These are phyloP conservation scores for Microbotryum saponariae DNA, from an alignment of 1,284 basidiomycete species.

Conservation along the genomic window DNA sequence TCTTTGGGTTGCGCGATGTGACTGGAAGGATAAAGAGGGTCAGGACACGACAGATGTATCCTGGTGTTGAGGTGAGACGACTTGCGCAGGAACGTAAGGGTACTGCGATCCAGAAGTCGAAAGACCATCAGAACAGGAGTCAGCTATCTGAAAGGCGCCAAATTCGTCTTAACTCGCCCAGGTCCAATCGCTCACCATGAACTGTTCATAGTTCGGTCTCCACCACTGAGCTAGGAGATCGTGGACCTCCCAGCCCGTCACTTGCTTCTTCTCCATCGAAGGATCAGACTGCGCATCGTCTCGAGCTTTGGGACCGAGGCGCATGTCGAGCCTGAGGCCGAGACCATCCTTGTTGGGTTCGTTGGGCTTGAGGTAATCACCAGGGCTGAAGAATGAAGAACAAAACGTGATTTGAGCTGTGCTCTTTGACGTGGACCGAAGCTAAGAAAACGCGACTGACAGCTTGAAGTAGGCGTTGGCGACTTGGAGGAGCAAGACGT, in stretches of 20 bases:
- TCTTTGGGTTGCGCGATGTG: constrained; percentile 97
- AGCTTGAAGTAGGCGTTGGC: constrained; percentile 98
- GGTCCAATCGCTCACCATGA: constrained; percentile 64
- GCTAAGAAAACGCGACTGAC: constrained; percentile 48
- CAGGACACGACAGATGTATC: background rate
- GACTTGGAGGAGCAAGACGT: constrained; percentile 95
- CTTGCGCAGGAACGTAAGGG: constrained; percentile 76
- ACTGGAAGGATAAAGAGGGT: background rate
- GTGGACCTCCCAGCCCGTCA: constrained; percentile 78
- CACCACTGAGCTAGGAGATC: constrained; percentile 95
- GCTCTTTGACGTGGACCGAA: background rate
- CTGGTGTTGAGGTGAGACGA: no score
- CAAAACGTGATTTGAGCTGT: background rate
- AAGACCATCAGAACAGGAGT: background rate
- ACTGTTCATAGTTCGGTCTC: constrained; percentile 94
- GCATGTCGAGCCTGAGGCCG: constrained; percentile 75
- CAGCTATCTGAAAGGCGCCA: background rate
- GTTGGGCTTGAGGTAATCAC: constrained; percentile 94
- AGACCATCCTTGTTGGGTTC: constrained; percentile 88
- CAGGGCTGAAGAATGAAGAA: constrained; percentile 59
- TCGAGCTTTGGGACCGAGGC: constrained; percentile 58
- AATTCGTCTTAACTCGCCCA: background rate
- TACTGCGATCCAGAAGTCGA: constrained; percentile 54
- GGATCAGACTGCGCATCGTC: constrained; percentile 32
- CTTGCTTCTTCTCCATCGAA: constrained; percentile 12